Evolutionary conservation across 164 flowering plant genomes (phyloP), one percentile per base, ranked within the genome.

Genomic region (Umbilicus rupestris): DNA sequence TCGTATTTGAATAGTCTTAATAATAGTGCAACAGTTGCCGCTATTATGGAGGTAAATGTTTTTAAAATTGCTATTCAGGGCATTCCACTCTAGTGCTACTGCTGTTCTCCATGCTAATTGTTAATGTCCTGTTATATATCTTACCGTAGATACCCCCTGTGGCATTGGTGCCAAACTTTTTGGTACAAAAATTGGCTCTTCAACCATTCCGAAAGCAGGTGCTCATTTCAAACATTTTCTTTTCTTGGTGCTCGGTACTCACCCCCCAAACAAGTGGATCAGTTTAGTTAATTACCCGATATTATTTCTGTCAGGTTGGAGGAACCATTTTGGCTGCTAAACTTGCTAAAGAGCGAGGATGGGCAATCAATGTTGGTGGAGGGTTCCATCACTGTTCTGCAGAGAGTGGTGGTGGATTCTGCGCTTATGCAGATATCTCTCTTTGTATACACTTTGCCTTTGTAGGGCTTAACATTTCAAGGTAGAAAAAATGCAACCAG

Each of bases 291-390:
- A 9, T 52, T 52, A 10, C 30, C 30, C 24, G 30, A 24, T 60
- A 64, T 39, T 59, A 29, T 15, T 16, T 30, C 65, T 50, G 63
- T 42, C 79, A 94, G 99, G 99, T 94, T 31, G 99, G 99, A 37
- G 99, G 99, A 24, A 86, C 89, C 39, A 82, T 91, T 72, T 73
- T 94, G 80, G 97, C 93, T 69, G 93, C 87, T 64, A 91, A 91
- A 74, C 86, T 94, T 62, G 99, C 99, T 60, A 87, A 82, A 74
- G 97, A 94, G 74, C 76, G 86, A 68, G 97, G 97, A 59, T 90
- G 98, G 97, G 97, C 97, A 47, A 89, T 94, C 39, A 94, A 94
- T 75, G 84, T 89, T 47, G 99, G 99, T 68, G 99, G 99, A 64
- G 99, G 99, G 3, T 94, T 94, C 69, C 99, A 94, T 84, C 99